Evolutionary conservation across 1,139 yeast species (phyloP).

Genomic region (Protomyces arabidopsidicola): DNA sequence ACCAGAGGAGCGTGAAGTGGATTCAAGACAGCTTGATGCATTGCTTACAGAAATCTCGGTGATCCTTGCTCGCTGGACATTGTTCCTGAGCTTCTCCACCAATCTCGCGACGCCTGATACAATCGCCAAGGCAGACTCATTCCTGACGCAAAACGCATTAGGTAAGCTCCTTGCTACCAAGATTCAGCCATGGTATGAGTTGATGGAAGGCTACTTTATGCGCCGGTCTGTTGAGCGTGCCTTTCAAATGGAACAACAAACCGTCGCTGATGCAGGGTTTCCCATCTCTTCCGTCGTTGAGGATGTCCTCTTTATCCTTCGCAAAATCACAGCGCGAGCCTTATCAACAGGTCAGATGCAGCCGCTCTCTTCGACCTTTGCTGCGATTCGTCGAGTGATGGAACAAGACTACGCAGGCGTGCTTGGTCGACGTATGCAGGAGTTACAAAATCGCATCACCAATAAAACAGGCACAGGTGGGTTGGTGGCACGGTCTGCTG

Average conservation of each 20-base stretch:
- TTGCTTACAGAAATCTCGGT: conserved; percentile 64
- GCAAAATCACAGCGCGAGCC: conserved; percentile 50
- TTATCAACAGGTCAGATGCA: conserved; percentile 29
- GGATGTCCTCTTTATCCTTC: conserved; percentile 70
- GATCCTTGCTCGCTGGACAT: conserved; percentile 79
- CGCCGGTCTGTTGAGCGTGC: conserved; percentile 80
- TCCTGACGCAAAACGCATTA: conserved; percentile 34
- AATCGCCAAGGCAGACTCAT: conserved; percentile 35
- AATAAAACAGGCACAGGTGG: conserved; percentile 11
- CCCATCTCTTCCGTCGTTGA: conserved; percentile 74
- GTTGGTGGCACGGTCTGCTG: conserved; percentile 27
- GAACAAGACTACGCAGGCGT: conserved; percentile 32
- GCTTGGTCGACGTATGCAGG: conserved; percentile 33
- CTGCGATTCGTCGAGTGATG: conserved; percentile 28
- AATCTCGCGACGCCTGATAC: conserved; percentile 44
- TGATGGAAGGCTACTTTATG: conserved; percentile 60
- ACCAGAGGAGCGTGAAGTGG: conserved; percentile 40
- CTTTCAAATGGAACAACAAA: conserved; percentile 70
- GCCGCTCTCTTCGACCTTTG: conserved; percentile 28
- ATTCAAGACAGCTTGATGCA: conserved; percentile 54
- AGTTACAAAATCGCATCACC: conserved; percentile 29
- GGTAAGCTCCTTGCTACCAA: conserved; percentile 34
- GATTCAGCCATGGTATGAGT: conserved; percentile 63
- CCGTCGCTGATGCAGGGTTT: conserved; percentile 52
- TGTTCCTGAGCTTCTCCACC: conserved; percentile 71